Evolutionary conservation across 1,284 basidiomycete genomes (phyloP).

Genomic region (Austropuccinia psidii): DNA sequence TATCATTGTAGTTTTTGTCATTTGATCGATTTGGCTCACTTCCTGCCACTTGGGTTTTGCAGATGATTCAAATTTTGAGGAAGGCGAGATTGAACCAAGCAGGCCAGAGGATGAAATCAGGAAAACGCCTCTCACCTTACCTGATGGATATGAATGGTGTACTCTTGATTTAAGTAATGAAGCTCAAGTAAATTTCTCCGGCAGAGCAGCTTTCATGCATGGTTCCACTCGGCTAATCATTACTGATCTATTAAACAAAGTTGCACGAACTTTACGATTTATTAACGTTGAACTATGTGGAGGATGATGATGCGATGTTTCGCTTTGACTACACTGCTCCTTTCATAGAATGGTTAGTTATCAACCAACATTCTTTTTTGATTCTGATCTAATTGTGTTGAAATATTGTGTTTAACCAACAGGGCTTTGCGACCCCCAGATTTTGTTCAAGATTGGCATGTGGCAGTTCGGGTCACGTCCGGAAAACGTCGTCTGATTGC

Average conservation of each 20-base stretch:
- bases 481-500: conserved; percentile 90
- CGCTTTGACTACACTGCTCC: conserved; percentile 93
- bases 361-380: not conserved
- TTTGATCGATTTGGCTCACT: conserved; percentile 48
- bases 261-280: conserved; percentile 86
- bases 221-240: not conserved
- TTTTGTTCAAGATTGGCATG: conserved; percentile 86
- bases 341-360: conserved; percentile 78
- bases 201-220: not conserved
- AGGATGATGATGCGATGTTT: conserved; percentile 91
- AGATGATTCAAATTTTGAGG: conserved; percentile 46
- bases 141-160: conserved; percentile 89
- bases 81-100: conserved; percentile 82
- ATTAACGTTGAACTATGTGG: conserved; percentile 88
- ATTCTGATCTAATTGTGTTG: not conserved
- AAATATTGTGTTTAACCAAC: conserved; percentile 21
- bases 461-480: conserved; percentile 77
- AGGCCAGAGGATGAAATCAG: conserved; percentile 69
- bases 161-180: conserved; percentile 71
- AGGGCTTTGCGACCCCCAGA: conserved; percentile 94
- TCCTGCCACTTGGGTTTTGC: conserved; percentile 20
- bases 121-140: conserved; percentile 77
- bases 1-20: not conserved
- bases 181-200: conserved; percentile 55
- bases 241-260: conserved; percentile 50